Evolutionary conservation across 139 green algal species (phyloP).

Genomic region (Axilococcus clingmanii): DNA sequence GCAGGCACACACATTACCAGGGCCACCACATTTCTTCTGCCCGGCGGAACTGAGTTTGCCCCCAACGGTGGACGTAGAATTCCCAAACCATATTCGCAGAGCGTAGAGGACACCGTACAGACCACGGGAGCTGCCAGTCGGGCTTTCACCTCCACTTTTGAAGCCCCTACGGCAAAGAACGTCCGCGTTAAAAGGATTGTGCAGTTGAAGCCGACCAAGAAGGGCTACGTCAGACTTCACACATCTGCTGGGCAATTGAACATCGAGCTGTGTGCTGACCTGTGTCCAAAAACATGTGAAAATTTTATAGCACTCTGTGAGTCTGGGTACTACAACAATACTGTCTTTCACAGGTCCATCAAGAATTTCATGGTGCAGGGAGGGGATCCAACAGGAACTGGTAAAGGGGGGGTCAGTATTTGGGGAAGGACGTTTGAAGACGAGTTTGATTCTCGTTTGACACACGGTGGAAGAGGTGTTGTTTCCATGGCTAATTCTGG

Average conservation of each 20-base stretch:
- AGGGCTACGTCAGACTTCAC: conserved; percentile 74
- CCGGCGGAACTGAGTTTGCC: conserved; percentile 1
- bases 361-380: conserved; percentile 96
- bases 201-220: conserved; percentile 71
- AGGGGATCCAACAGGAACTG: conserved; percentile 91
- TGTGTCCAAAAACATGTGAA: conserved; percentile 80
- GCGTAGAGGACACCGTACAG: conserved; percentile 16
- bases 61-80: conserved; percentile 10
- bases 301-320: conserved; percentile 90
- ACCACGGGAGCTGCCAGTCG: conserved; percentile 49
- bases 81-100: conserved; percentile 29
- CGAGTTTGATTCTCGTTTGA: conserved; percentile 55
- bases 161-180: conserved; percentile 44
- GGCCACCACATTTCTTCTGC: no score
- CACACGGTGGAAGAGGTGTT: conserved; percentile 68
- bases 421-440: conserved; percentile 74
- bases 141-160: conserved; percentile 78
- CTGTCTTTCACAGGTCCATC: conserved; percentile 86
- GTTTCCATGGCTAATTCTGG: conserved; percentile 93
- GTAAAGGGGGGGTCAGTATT: conserved; percentile 84
- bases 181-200: conserved; percentile 38
- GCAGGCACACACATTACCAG: background rate
- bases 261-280: conserved; percentile 84
- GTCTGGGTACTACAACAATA: conserved; percentile 82
- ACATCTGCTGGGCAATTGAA: conserved; percentile 82